Percentiles rank a stretch among this genome's conserved stretches.
Evolutionary conservation across 169 alveolate species (phyloP).

Genomic region (Plasmodium blacklocki): DNA sequence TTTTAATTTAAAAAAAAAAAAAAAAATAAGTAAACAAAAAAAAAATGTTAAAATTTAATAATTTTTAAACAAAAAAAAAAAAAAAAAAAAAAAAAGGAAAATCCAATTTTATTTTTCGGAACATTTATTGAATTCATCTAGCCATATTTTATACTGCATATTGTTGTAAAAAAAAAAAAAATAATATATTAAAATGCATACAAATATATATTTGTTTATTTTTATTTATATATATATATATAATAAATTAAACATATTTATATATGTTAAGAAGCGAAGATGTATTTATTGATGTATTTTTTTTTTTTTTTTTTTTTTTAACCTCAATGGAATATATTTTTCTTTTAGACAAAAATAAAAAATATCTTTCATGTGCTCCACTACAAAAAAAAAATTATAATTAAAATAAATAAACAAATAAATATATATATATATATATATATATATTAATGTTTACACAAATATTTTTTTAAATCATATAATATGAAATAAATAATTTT

Average conservation of each 20-base stretch:
- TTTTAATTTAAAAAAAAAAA: too few species aligned
- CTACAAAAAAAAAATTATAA: conserved; percentile 20
- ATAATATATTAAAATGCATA: neutral
- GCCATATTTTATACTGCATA: conserved; percentile 55
- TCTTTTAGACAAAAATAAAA: neutral
- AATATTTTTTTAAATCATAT: too few species aligned
- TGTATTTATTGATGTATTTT: neutral
- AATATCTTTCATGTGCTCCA: conserved; percentile 50
- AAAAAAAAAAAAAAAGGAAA: conserved; percentile 16
- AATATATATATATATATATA: neutral
- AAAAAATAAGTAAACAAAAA: neutral
- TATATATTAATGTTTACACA: neutral
- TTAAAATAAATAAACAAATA: neutral
- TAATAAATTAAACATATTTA: neutral
- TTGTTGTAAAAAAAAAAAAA: conserved; percentile 13
- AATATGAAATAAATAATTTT: too few species aligned
- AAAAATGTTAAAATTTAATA: neutral
- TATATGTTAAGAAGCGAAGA: neutral
- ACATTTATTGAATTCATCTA: conserved; percentile 42
- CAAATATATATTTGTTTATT: neutral
- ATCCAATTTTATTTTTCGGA: conserved; percentile 14
- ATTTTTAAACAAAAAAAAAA: neutral
- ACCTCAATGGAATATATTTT: conserved; percentile 48
- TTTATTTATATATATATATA: conserved; percentile 1
- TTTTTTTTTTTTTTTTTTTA: conserved; percentile 1